Percentiles rank a stretch among this genome's conserved stretches.
Conservation (phyloP, 179 eudicot species). For the Beta corolliflora region DNA sequence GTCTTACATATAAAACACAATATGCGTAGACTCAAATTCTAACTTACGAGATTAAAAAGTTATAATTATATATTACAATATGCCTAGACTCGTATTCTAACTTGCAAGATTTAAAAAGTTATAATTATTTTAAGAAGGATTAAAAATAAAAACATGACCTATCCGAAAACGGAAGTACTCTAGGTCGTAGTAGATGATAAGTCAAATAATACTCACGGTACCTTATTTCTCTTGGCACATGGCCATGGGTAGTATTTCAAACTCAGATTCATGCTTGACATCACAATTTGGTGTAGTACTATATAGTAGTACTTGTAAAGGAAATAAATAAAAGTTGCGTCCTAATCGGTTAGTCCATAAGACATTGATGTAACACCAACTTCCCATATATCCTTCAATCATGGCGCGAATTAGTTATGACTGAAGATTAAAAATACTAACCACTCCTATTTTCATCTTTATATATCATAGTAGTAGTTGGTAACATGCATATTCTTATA, state of each 20-base stretch:
- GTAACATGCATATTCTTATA: not conserved
- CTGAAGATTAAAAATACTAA: not conserved
- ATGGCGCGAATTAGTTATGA: not conserved
- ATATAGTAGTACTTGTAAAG: not conserved
- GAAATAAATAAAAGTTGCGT: not conserved
- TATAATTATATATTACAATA: too few species aligned
- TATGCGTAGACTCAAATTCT: too few species aligned
- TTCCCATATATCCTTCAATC: conserved; percentile 13
- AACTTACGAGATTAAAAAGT: too few species aligned
- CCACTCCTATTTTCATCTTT: not conserved
- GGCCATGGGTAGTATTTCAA: conserved; percentile 1
- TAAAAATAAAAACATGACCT: too few species aligned
- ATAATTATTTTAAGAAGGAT: too few species aligned
- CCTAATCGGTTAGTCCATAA: not conserved
- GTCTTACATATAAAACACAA: too few species aligned
- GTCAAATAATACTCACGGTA: too few species aligned
- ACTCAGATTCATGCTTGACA: not conserved
- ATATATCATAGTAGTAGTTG: not conserved
- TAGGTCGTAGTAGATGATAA: too few species aligned
- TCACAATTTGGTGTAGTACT: not conserved
- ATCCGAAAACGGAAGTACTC: too few species aligned
- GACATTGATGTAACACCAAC: conserved; percentile 15
- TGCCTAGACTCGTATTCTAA: too few species aligned
- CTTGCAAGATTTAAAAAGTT: too few species aligned
- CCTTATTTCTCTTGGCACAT: not conserved